Percentiles rank a stretch among this genome's conserved stretches.
Conservation (phyloP, 768 basidiomycete species). For the Hypholoma sublateritium region DNA sequence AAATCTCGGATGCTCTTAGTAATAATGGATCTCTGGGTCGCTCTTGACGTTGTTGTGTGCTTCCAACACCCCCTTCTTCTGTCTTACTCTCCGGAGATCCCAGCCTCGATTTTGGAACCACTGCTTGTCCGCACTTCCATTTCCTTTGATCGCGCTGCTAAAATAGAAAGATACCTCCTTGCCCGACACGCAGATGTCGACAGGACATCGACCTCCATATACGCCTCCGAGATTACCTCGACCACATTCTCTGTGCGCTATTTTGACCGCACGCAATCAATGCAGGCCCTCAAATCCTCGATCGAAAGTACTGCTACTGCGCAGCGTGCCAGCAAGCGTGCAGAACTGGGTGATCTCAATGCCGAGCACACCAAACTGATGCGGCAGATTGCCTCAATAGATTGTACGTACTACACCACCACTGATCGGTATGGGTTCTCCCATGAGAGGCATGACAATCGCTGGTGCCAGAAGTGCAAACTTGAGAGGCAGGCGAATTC, state of each 20-base stretch:
- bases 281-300: slow-evolving; percentile 19
- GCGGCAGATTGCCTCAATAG: slow-evolving; percentile 1
- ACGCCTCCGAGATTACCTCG: slow-evolving; percentile 17
- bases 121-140: slow-evolving; percentile 37
- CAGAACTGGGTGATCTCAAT: slow-evolving; percentile 26
- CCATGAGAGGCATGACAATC: not conserved
- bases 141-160: slow-evolving; percentile 25
- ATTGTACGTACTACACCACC: slow-evolving; percentile 9
- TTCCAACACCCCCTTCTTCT: slow-evolving; percentile 34
- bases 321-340: slow-evolving; percentile 17
- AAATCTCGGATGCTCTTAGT: slow-evolving; percentile 45
- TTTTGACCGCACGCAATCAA: slow-evolving; percentile 21
- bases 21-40: slow-evolving; percentile 47
- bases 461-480: slow-evolving; percentile 27
- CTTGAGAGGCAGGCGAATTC: slow-evolving; percentile 9
- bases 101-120: slow-evolving; percentile 33
- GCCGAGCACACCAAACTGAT: slow-evolving; percentile 17
- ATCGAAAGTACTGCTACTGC: slow-evolving; percentile 28
- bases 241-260: slow-evolving; percentile 35
- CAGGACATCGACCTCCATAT: slow-evolving; percentile 28
- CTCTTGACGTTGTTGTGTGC: slow-evolving; percentile 38
- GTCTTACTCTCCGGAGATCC: slow-evolving; percentile 47
- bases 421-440: not conserved
- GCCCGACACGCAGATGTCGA: slow-evolving; percentile 20
- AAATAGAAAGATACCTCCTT: slow-evolving; percentile 29